A percentile compares a stretch with the other conserved stretches of the same genome.
These are phyloP conservation scores for Calonectria pseudoreteaudii DNA, from an alignment of 2,329 filamentous ascomycete genomes.

Conservation along the genomic window DNA sequence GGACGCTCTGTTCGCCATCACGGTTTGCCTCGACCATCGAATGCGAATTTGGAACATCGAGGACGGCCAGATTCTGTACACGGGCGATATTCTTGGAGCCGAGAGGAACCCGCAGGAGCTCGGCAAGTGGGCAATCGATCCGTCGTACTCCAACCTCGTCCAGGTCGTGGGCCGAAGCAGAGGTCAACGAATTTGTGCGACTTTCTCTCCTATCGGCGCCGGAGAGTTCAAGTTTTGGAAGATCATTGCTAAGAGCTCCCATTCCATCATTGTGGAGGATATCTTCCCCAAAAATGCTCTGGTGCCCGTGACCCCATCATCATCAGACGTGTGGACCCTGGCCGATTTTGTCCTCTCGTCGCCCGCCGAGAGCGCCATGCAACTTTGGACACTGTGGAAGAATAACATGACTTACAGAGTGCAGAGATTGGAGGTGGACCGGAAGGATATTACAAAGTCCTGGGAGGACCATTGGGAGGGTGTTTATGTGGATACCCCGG, in stretches of 20 bases:
- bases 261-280: constrained; percentile 76
- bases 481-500: constrained; percentile 70
- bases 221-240: constrained; percentile 97
- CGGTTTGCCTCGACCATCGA: constrained; percentile 88
- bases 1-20: constrained; percentile 71
- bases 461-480: constrained; percentile 79
- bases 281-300: constrained; percentile 72
- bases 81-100: constrained; percentile 81
- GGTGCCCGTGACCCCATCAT: constrained; percentile 76
- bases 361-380: constrained; percentile 64
- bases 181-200: constrained; percentile 73
- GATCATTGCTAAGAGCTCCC: constrained; percentile 73
- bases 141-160: constrained; percentile 81
- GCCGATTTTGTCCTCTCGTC: constrained; percentile 78
- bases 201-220: constrained; percentile 87
- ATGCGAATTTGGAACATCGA: constrained; percentile 90
- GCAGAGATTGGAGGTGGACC: constrained; percentile 78
- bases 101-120: constrained; percentile 74
- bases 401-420: constrained; percentile 84
- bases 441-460: constrained; percentile 70
- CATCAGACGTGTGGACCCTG: constrained; percentile 82
- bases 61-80: constrained; percentile 81
- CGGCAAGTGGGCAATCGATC: constrained; percentile 81
- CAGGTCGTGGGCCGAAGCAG: constrained; percentile 72
- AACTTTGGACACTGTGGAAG: constrained; percentile 85